Base-by-base conservation (phyloP, 176 grass and related monocot genomes). In the maize (Zea mays) region DNA sequence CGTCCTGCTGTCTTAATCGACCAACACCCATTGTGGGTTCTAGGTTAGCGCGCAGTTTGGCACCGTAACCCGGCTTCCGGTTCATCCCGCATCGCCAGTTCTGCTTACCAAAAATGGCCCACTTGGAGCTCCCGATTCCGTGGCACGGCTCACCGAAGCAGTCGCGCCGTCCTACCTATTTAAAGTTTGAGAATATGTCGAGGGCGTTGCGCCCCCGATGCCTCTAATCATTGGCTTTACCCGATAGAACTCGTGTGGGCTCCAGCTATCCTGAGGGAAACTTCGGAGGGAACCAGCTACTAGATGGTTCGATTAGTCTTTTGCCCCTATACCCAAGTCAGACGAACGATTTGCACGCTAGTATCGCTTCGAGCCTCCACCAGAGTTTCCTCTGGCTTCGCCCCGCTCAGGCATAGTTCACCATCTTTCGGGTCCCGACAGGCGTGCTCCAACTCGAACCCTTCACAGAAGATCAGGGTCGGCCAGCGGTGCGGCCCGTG, bases 281-380 rank as follows among this genome's bases (percentile, higher is more conserved):
- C n/a, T n/a, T n/a, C n/a, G n/a, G n/a, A 89, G 90, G 90, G 86
- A 93, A 93, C 86, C 84, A 81, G 77, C 90, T 93, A 93, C 84
- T 93, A 89, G 86, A 93, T 93, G 84, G 90, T 93, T 93, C 86
- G 90, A 93, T 90, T 93, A 93, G 87, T 93, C 90, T 93, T 93
- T 93, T 67, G 86, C 90, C 84, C 86, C 86, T 93, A 93, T 89
- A 93, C 84, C 90, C 90, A 87, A 93, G 90, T 93, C 86, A 82
- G 90, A 93, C 80, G 86, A 93, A 86, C 76, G 83, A 92, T 86
- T 92, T 92, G 86, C 90, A 86, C 80, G 80, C 86, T 83, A 86
- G 83, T 86, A 86, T 93, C 86, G 80, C 86, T 89, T 81, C 72
- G 90, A 85, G 86, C 90, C 90, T 93, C 90, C 84, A 93, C 90